Conservation (phyloP, 2,329 filamentous ascomycete species). For the Verruconis gallopava region DNA sequence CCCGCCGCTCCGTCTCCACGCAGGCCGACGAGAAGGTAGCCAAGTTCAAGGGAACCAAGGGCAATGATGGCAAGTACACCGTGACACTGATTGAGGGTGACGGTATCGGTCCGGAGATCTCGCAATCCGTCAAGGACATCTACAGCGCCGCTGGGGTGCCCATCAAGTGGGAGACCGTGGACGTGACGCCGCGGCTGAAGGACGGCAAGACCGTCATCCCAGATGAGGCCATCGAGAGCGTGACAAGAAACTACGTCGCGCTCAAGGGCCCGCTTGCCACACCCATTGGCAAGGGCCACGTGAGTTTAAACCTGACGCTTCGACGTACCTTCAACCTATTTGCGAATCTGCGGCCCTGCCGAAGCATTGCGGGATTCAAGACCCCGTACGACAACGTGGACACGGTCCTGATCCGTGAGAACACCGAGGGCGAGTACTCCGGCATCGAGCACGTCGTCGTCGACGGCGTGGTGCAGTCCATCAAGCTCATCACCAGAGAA, state of each 20-base stretch:
- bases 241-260: conserved; percentile 90
- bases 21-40: conserved; percentile 57
- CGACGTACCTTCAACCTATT: conserved; percentile 99
- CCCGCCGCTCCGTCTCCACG: conserved; percentile 40
- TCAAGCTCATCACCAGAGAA: conserved; percentile 96
- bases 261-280: conserved; percentile 97
- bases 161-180: conserved; percentile 92
- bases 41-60: conserved; percentile 87
- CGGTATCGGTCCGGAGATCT: conserved; percentile 95
- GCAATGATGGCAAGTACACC: conserved; percentile 81
- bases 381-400: conserved; percentile 96
- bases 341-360: conserved; percentile 96
- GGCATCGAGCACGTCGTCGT: conserved; percentile 98
- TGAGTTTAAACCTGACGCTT: conserved; percentile 96
- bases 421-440: conserved; percentile 99
- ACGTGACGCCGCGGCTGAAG: conserved; percentile 86
- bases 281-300: conserved; percentile 95
- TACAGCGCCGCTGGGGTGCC: conserved; percentile 55
- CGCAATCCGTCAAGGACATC: conserved; percentile 97
- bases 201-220: conserved; percentile 94
- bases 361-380: conserved; percentile 94
- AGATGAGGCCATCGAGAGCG: conserved; percentile 81
- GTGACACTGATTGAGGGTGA: conserved; percentile 98
- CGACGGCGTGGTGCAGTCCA: conserved; percentile 95
- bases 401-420: conserved; percentile 96